A percentile compares a stretch with the other conserved stretches of the same genome.
Evolutionary conservation across 192 early-diverging fungal species (phyloP).

Genomic region (Umbelopsis sp.): DNA sequence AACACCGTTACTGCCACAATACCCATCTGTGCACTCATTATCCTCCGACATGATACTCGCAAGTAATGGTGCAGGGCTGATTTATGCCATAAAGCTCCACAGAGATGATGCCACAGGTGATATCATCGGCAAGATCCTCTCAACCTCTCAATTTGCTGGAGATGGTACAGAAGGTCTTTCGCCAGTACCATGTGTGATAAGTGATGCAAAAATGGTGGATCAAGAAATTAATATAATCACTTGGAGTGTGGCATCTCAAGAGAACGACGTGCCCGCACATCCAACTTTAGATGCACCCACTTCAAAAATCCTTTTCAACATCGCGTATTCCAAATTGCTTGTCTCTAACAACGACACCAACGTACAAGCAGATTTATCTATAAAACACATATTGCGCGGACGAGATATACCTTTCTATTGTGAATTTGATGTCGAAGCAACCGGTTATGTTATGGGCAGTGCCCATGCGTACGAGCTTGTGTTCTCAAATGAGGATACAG

Average conservation of each 20-base stretch:
- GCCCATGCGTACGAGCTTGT: conserved; percentile 35
- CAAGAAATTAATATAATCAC: conserved; percentile 29
- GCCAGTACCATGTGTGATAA: conserved; percentile 38
- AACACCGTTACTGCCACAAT: conserved; percentile 21
- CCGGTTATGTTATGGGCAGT: conserved; percentile 50
- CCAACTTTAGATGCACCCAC: neutral
- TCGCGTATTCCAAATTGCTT: conserved; percentile 19
- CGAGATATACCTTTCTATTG: conserved; percentile 58
- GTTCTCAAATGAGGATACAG: neutral
- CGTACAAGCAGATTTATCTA: neutral
- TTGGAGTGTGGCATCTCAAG: conserved; percentile 12
- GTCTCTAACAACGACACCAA: neutral
- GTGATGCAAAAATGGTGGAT: conserved; percentile 33
- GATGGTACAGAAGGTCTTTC: conserved; percentile 31
- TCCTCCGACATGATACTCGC: conserved; percentile 28
- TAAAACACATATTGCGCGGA: conserved; percentile 48
- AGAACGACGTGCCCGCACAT: conserved; percentile 4
- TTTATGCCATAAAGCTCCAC: conserved; percentile 30
- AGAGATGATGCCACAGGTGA: conserved; percentile 7
- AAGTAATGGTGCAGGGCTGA: conserved; percentile 39
- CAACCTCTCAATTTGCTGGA: conserved; percentile 25
- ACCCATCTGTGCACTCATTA: conserved; percentile 38
- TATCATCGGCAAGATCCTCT: conserved; percentile 9
- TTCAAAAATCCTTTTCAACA: conserved; percentile 28
- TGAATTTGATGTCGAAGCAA: conserved; percentile 40